Conservation (phyloP, 352 stramenopile genomes). For the Phytophthora sansomeana region DNA sequence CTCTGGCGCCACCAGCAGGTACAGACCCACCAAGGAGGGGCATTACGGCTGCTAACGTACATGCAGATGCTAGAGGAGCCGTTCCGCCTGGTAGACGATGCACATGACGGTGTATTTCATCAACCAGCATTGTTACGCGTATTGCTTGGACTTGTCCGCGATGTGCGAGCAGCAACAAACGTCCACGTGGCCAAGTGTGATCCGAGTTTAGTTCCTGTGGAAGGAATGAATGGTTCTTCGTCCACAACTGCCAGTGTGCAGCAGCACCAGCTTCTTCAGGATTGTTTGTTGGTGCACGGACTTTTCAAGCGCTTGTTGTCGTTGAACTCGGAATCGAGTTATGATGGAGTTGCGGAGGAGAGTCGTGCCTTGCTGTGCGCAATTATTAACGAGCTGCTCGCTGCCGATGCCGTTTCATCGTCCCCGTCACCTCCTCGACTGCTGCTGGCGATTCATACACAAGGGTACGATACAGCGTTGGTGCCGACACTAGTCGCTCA, state of each 20-base stretch:
- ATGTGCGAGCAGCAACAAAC: constrained; percentile 53
- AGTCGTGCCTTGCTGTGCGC: constrained; percentile 34
- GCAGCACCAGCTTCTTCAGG: constrained; percentile 61
- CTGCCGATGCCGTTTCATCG: constrained; percentile 31
- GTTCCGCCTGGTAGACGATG: constrained; percentile 61
- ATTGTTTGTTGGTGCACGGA: constrained; percentile 62
- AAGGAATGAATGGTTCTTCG: constrained; percentile 21
- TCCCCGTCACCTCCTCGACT: constrained; percentile 39
- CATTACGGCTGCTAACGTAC: constrained; percentile 47
- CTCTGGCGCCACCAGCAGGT: constrained; percentile 46
- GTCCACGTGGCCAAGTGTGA: constrained; percentile 56
- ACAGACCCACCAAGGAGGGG: constrained; percentile 20
- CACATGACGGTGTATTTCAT: constrained; percentile 39
- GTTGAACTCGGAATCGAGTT: constrained; percentile 19
- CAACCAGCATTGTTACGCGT: constrained; percentile 57
- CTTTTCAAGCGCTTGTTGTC: constrained; percentile 48
- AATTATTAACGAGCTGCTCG: constrained; percentile 47
- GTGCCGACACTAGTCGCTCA: constrained; percentile 41
- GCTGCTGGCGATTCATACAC: constrained; percentile 51
- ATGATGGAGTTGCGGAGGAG: constrained; percentile 32
- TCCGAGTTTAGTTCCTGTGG: constrained; percentile 33
- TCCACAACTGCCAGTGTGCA: constrained; percentile 46
- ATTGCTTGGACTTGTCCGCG: constrained; percentile 44
- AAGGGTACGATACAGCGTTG: constrained; percentile 56
- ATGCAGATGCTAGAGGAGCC: constrained; percentile 60